These are phyloP conservation scores for Pelargonium fulgidum DNA, from an alignment of 441 rosid species.

Conservation along the genomic window DNA sequence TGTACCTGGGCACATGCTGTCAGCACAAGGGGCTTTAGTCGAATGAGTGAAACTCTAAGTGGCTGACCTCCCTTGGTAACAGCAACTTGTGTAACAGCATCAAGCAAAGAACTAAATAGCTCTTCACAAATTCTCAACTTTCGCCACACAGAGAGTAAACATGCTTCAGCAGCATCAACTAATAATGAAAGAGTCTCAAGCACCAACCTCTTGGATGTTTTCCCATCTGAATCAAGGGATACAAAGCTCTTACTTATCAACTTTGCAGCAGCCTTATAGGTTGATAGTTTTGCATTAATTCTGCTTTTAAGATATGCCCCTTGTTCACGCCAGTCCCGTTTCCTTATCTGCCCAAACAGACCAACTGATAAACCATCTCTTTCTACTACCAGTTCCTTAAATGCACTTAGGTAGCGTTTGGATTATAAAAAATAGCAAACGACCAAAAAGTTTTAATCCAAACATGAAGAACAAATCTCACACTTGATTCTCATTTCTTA, in stretches of 20 bases:
- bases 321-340: constrained; percentile 89
- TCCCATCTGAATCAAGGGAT: constrained; percentile 76
- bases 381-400: constrained; percentile 4
- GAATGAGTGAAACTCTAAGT: constrained; percentile 80
- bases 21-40: constrained; percentile 81
- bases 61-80: constrained; percentile 87
- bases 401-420: too few relatives aligned
- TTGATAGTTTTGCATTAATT: constrained; percentile 70
- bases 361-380: constrained; percentile 1
- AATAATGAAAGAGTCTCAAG: constrained; percentile 78
- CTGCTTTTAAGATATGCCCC: constrained; percentile 75
- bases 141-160: constrained; percentile 88
- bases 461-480: too few relatives aligned
- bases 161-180: constrained; percentile 86
- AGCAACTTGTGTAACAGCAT: constrained; percentile 79
- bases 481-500: background rate
- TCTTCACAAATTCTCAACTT: constrained; percentile 87
- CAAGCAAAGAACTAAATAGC: constrained; percentile 69
- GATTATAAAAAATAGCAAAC: too few relatives aligned
- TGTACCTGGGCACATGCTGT: constrained; percentile 83
- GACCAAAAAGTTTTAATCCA: too few relatives aligned
- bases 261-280: constrained; percentile 76
- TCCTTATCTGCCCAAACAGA: constrained; percentile 62
- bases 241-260: constrained; percentile 71
- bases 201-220: constrained; percentile 74